These are phyloP conservation scores for Marsdenia floribunda DNA, from an alignment of 257 asterid species.

Conservation along the genomic window DNA sequence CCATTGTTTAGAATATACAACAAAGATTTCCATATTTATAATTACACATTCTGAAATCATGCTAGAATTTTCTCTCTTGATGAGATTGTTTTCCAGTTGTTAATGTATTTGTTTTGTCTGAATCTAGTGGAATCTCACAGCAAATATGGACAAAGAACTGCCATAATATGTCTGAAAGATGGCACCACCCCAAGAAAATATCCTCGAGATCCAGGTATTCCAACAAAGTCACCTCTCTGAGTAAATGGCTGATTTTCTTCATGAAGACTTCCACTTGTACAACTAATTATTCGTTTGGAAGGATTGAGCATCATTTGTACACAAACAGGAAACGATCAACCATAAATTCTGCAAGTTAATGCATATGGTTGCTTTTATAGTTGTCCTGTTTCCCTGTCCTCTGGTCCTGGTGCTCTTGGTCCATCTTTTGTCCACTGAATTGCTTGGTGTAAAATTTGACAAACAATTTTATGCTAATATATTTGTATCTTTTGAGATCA, in stretches of 20 bases:
- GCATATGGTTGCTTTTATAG: not conserved
- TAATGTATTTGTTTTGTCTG: constrained; percentile 15
- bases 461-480: not conserved
- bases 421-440: not conserved
- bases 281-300: constrained; percentile 1
- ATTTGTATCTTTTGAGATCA: not conserved
- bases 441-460: not conserved
- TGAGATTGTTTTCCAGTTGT: not conserved
- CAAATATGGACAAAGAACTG: constrained; percentile 86
- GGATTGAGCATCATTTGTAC: constrained; percentile 5
- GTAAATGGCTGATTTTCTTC: constrained; percentile 6
- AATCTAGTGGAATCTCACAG: constrained; percentile 83
- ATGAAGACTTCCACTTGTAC: constrained; percentile 8
- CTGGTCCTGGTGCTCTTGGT: not conserved
- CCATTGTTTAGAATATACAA: not conserved
- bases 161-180: constrained; percentile 65
- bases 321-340: not conserved
- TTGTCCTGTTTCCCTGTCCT: too few relatives aligned
- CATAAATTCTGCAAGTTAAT: not conserved
- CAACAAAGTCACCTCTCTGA: constrained; percentile 74
- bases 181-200: constrained; percentile 74
- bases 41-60: not conserved
- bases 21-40: not conserved
- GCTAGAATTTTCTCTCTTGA: not conserved
- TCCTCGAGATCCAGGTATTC: constrained; percentile 85